Conservation (phyloP, 1,139 yeast genomes). For the Arxiozyma heterogenica region DNA sequence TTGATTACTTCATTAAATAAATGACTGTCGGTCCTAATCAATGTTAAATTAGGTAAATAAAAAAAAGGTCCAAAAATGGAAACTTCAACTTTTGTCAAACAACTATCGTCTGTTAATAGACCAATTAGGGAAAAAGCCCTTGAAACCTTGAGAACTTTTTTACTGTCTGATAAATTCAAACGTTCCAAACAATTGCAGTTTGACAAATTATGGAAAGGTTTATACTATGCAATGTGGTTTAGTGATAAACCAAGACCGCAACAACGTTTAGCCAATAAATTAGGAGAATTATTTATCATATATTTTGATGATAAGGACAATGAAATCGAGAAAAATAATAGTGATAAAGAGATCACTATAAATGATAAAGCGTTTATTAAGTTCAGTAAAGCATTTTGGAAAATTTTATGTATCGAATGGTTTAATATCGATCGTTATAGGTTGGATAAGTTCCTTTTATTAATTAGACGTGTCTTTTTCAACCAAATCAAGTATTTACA, state of each 20-base stretch:
- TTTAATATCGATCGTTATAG: constrained; percentile 73
- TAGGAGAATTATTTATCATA: constrained; percentile 49
- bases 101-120: constrained; percentile 61
- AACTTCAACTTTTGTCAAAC: constrained; percentile 54
- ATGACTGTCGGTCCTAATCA: too few relatives aligned
- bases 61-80: constrained; percentile 18
- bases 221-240: constrained; percentile 92
- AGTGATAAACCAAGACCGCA: constrained; percentile 90
- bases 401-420: constrained; percentile 76
- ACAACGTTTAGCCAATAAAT: constrained; percentile 65
- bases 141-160: constrained; percentile 52
- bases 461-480: constrained; percentile 68
- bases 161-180: constrained; percentile 36
- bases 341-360: constrained; percentile 28
- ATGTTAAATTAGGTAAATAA: too few relatives aligned
- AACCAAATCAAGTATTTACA: constrained; percentile 53
- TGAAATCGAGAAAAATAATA: constrained; percentile 2
- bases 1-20: too few relatives aligned
- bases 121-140: constrained; percentile 60
- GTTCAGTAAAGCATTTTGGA: constrained; percentile 77
- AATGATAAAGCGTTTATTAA: constrained; percentile 31
- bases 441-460: constrained; percentile 73
- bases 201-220: constrained; percentile 88
- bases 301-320: constrained; percentile 19
- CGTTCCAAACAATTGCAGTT: constrained; percentile 45